Base-by-base conservation (phyloP, 305 asterid genomes). In the Fraxinus angustifolia region DNA sequence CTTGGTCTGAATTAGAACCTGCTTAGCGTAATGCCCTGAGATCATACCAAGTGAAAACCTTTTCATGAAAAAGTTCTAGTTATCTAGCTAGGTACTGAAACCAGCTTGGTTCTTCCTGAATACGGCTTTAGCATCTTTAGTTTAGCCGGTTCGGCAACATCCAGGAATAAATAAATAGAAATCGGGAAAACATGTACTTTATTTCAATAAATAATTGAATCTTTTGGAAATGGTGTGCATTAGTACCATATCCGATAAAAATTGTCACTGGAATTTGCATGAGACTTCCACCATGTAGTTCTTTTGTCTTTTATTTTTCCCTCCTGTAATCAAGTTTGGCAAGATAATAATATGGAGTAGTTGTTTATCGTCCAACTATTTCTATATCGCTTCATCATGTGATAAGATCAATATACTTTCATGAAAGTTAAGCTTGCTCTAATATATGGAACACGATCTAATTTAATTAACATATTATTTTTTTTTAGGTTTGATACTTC, bases 301-400 rank as follows among this genome's bases (percentile, higher is more conserved):
- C 40, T 35, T 40, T 77, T 2, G 35, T 35, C 67, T 48, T 60
- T 67, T 68, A 53, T 23, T 65, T 38, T 65, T 14, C 26, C 76
- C 7, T 76, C 36, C 70, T 56, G 34, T 76, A 50, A 26, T n/a
- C 19, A 56, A 31, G 31, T 68, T 19, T 30, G 76, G 85, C 56
- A 33, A 40, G 30, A 35, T 45, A 19, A 45, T 45, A 58, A 75
- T 53, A 56, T 73, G 73, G 38, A 45, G 67, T 74, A 6, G 65
- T 81, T 40, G 58, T 70, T 70, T 8, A 74, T 81, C 10, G 70
- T 70, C 75, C 8, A 74, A 83, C 70, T 80, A 79, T 33, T 35
- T 40, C 45, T 72, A 1, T 4, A 21, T 81, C 70, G 75, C 42
- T 75, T 80, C 84, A 48, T 58, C 72, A 30, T 70, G 65, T 76